phyloP scores from a whole-genome alignment of 2,329 filamentous ascomycete species.

The Alternaria rosae region DNA sequence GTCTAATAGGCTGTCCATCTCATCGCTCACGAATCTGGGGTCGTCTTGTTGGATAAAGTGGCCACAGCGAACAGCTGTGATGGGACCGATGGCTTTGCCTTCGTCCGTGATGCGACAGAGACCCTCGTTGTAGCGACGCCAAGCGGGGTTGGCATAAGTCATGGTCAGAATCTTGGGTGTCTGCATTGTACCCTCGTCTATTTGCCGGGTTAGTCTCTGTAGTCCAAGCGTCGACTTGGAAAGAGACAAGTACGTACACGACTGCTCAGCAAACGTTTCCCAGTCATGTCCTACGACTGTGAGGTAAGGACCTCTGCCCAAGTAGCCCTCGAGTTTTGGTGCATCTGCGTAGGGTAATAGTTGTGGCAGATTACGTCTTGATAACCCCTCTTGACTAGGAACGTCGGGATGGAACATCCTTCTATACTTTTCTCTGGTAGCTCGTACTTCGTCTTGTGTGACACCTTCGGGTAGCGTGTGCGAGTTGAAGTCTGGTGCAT shows the following conservation, averaged over 20 bases:
- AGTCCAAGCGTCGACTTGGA: constrained; percentile 2
- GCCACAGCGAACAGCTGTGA: constrained; percentile 59
- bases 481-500: constrained; percentile 55
- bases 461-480: constrained; percentile 52
- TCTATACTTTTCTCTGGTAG: constrained; percentile 47
- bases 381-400: constrained; percentile 60
- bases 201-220: constrained; percentile 1
- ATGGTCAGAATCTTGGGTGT: constrained; percentile 53
- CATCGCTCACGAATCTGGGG: constrained; percentile 51
- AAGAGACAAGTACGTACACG: constrained; percentile 29
- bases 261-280: constrained; percentile 60
- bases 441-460: constrained; percentile 43
- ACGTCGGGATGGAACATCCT: constrained; percentile 59
- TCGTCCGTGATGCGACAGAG: constrained; percentile 55
- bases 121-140: constrained; percentile 63
- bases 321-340: constrained; percentile 52
- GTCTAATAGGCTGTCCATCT: constrained; percentile 44
- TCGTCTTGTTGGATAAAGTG: constrained; percentile 66
- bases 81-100: constrained; percentile 53
- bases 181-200: constrained; percentile 35
- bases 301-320: constrained; percentile 51
- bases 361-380: constrained; percentile 54
- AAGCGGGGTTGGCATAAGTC: constrained; percentile 62
- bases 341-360: constrained; percentile 56
- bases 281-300: constrained; percentile 64